These are phyloP conservation scores for Nannochloris sp. DNA, from an alignment of 139 green algal genomes.

Conservation along the genomic window DNA sequence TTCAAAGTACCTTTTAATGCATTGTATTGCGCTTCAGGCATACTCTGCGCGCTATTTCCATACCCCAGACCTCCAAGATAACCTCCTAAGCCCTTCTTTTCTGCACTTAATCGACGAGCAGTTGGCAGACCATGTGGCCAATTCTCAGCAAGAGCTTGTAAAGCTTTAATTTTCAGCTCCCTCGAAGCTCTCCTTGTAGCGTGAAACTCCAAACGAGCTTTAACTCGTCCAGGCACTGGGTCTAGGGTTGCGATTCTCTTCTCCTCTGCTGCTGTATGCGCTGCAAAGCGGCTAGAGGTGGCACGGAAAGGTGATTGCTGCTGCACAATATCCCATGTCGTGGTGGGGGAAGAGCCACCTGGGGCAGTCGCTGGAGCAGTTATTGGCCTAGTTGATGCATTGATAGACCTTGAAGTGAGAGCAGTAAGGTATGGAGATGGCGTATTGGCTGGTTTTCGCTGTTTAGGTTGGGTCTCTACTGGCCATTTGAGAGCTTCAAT, in stretches of 20 bases:
- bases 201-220: background rate
- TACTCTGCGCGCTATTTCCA: background rate
- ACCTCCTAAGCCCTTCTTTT: background rate
- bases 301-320: background rate
- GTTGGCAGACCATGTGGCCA: background rate
- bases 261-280: background rate
- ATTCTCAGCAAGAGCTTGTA: background rate
- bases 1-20: background rate
- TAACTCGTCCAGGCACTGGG: background rate
- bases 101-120: background rate
- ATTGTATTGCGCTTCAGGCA: background rate
- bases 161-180: background rate
- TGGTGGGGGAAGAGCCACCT: too few species aligned
- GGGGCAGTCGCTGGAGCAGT: too few species aligned
- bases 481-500: too few species aligned
- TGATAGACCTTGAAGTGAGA: too few species aligned
- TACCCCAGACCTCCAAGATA: background rate
- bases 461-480: too few species aligned
- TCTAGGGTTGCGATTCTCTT: background rate
- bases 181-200: background rate
- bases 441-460: too few species aligned
- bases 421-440: too few species aligned
- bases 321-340: too few species aligned
- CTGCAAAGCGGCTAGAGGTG: background rate
- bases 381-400: too few species aligned